A percentile compares a stretch with the other conserved stretches of the same genome.
Evolutionary conservation across 129 eudicot genomes (phyloP).

Genomic region (Chrysanthemum lavandulifolium): DNA sequence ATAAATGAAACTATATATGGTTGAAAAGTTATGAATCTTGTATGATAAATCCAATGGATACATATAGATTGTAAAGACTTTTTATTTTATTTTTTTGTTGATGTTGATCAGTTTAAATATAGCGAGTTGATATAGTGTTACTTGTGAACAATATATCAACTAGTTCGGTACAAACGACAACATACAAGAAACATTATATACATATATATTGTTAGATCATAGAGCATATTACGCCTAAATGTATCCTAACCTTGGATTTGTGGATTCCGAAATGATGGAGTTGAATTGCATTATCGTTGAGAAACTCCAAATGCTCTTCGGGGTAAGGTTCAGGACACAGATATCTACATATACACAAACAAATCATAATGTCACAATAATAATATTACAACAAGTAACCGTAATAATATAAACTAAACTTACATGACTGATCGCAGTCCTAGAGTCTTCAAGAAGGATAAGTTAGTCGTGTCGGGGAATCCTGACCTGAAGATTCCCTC

Average conservation of each 20-base stretch:
- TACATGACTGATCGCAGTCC: conserved; percentile 54
- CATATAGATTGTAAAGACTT: too few relatives aligned
- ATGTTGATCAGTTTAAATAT: too few relatives aligned
- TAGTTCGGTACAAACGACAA: background rate
- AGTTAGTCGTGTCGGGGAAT: conserved; percentile 43
- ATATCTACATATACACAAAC: conserved; percentile 24
- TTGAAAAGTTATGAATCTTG: too few relatives aligned
- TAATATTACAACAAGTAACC: conserved; percentile 8
- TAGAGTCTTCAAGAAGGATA: conserved; percentile 49
- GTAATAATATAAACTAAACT: background rate
- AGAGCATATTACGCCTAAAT: background rate
- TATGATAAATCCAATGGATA: too few relatives aligned
- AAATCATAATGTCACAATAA: too few relatives aligned
- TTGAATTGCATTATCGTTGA: conserved; percentile 45
- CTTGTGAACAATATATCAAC: background rate
- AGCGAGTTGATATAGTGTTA: background rate
- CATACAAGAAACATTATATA: background rate
- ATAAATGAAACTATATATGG: too few relatives aligned
- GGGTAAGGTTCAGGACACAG: conserved; percentile 64
- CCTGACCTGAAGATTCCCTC: conserved; percentile 51
- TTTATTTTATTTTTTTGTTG: too few relatives aligned
- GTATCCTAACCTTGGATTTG: conserved; percentile 42
- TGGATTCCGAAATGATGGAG: conserved; percentile 52
- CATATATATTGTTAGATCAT: background rate
- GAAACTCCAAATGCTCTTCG: conserved; percentile 37